These are phyloP conservation scores for Micractinium sp. DNA, from an alignment of 139 green algal species.

Conservation along the genomic window DNA sequence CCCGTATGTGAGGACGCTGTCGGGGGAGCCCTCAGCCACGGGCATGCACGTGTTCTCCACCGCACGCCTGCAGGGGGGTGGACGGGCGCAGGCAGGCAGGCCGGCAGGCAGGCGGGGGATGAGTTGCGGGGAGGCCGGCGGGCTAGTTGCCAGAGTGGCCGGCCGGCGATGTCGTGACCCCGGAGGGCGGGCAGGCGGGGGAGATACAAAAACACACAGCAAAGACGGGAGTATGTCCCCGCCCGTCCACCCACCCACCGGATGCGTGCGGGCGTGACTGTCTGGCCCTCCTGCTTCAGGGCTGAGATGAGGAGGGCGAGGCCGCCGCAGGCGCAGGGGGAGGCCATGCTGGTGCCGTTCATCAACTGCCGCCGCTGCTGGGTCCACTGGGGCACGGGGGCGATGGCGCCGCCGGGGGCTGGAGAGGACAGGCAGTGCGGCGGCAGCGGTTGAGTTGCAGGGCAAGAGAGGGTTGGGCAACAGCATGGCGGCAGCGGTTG, in stretches of 20 bases:
- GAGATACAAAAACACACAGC: too few species aligned
- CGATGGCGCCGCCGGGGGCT: slow-evolving; percentile 78
- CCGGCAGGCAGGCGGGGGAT: too few species aligned
- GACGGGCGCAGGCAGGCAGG: too few species aligned
- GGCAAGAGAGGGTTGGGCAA: neutral
- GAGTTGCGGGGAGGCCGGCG: too few species aligned
- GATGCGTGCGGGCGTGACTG: slow-evolving; percentile 53
- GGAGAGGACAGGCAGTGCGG: neutral
- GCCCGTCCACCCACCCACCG: slow-evolving; percentile 42
- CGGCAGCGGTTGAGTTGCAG: too few species aligned
- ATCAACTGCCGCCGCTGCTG: slow-evolving; percentile 81
- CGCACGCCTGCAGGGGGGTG: slow-evolving; percentile 33
- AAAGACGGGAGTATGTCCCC: too few species aligned
- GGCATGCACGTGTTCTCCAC: slow-evolving; percentile 79
- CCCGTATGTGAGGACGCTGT: slow-evolving; percentile 81
- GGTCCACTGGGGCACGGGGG: slow-evolving; percentile 86
- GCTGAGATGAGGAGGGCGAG: slow-evolving; percentile 84
- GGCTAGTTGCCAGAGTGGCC: too few species aligned
- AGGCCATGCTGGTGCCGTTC: slow-evolving; percentile 89
- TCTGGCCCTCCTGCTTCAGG: slow-evolving; percentile 56
- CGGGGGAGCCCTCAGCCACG: slow-evolving; percentile 47
- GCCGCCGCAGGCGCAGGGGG: slow-evolving; percentile 78
- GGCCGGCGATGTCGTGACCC: too few species aligned
- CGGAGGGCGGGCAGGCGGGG: too few species aligned
- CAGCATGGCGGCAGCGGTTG: neutral